phyloP scores from a whole-genome alignment of 1,284 basidiomycete genomes.

The Lignosus rhinocerotis region DNA sequence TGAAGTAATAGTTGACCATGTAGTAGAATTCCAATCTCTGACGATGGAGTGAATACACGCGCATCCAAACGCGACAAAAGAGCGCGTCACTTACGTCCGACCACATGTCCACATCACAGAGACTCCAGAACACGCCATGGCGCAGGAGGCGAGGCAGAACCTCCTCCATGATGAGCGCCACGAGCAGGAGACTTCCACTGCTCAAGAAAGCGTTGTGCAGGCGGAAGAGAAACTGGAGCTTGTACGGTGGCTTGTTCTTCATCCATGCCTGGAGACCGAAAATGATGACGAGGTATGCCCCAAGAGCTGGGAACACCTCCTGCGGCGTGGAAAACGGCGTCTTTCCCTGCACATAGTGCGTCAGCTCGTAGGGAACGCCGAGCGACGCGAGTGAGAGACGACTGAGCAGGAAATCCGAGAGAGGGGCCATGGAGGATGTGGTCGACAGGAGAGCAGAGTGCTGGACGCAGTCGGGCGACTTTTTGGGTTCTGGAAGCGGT shows the following conservation, averaged over 20 bases:
- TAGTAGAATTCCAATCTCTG: conserved; percentile 90
- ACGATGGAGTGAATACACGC: not conserved
- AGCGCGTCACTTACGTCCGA: conserved; percentile 62
- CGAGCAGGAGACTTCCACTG: conserved; percentile 77
- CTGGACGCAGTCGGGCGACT: conserved; percentile 27
- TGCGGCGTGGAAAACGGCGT: conserved; percentile 83
- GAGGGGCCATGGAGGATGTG: conserved; percentile 53
- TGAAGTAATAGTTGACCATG: conserved; percentile 98
- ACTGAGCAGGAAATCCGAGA: conserved; percentile 71
- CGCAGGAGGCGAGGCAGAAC: conserved; percentile 77
- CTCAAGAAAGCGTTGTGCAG: conserved; percentile 91
- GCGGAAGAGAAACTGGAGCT: conserved; percentile 89
- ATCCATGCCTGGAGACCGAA: conserved; percentile 87
- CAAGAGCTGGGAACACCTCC: conserved; percentile 71
- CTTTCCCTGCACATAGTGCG: conserved; percentile 69
- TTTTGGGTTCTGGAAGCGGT: conserved; percentile 26
- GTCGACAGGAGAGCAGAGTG: not conserved
- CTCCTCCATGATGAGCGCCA: conserved; percentile 89
- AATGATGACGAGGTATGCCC: conserved; percentile 84
- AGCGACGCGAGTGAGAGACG: conserved; percentile 54
- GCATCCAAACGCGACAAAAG: conserved; percentile 8
- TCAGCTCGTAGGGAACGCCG: conserved; percentile 52
- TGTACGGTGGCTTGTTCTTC: conserved; percentile 73
- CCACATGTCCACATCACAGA: conserved; percentile 83
- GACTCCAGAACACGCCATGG: conserved; percentile 71